These are phyloP conservation scores for Pythium periplocum DNA, from an alignment of 352 stramenopile genomes.

Conservation along the genomic window DNA sequence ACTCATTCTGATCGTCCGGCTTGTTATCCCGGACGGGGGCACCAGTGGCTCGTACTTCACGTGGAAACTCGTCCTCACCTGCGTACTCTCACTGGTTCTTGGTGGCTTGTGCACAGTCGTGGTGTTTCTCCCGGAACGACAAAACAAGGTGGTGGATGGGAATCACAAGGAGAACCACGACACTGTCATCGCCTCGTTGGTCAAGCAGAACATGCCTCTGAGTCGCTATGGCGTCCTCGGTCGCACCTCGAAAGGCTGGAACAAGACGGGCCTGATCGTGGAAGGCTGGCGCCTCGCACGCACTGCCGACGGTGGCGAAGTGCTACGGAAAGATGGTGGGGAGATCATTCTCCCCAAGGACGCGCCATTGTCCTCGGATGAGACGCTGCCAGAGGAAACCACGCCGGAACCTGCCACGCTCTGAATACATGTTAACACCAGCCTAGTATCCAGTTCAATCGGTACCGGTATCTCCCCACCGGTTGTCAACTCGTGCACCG, in stretches of 20 bases:
- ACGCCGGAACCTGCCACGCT: no score
- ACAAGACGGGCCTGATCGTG: conserved; percentile 32
- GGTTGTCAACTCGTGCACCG: no score
- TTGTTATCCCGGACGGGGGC: conserved; percentile 15
- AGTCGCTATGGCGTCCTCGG: conserved; percentile 42
- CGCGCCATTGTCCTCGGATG: no score
- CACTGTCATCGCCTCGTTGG: conserved; percentile 32
- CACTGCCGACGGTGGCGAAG: conserved; percentile 20
- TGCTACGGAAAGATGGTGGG: conserved; percentile 38
- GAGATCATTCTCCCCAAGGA: conserved; percentile 38
- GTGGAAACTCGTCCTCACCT: conserved; percentile 15
- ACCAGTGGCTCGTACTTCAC: conserved; percentile 9
- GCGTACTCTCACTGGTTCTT: conserved; percentile 17
- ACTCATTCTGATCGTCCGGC: conserved; percentile 26
- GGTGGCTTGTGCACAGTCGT: conserved; percentile 22
- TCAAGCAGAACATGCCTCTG: conserved; percentile 43
- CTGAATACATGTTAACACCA: no score
- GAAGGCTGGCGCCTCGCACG: conserved; percentile 34
- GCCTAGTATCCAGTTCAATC: no score
- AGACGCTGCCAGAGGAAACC: no score
- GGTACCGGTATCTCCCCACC: no score
- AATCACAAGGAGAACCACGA: conserved; percentile 26
- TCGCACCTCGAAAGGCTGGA: conserved; percentile 35
- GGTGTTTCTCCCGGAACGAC: conserved; percentile 23
- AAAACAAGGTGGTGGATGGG: conserved; percentile 23